Percentiles rank a stretch among this genome's conserved stretches.
Conservation (phyloP, 352 stramenopile species). For the Globisporangium cystogenes region DNA sequence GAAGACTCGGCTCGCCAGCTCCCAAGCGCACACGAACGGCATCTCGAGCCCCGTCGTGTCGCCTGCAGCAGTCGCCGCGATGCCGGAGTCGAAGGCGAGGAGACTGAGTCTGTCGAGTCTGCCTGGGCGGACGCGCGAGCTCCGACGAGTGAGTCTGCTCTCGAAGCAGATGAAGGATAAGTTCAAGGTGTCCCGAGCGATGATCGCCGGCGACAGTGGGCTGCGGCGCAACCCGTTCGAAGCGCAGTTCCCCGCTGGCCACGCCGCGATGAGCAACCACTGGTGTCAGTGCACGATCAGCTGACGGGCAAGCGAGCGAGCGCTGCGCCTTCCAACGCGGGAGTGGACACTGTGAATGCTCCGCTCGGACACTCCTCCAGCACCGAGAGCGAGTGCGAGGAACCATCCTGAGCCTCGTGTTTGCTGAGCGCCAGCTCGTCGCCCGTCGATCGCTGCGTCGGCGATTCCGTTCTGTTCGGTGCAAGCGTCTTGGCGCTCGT, state of each 20-base stretch:
- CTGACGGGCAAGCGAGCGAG: conserved; percentile 12
- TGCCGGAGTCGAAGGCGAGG: conserved; percentile 6
- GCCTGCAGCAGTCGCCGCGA: conserved; percentile 8
- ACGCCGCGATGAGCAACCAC: conserved; percentile 7
- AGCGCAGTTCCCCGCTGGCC: conserved; percentile 8
- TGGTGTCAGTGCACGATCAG: conserved; percentile 61
- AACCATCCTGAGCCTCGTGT: too few species aligned
- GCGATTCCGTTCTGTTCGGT: too few species aligned
- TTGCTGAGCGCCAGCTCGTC: too few species aligned
- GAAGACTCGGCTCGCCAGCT: not conserved
- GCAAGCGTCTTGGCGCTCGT: too few species aligned
- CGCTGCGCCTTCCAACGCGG: too few species aligned
- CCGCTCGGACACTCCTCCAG: too few species aligned
- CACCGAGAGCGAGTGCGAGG: too few species aligned
- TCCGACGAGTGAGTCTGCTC: conserved; percentile 31
- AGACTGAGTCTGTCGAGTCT: not conserved
- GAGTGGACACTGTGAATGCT: too few species aligned
- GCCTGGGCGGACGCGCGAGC: not conserved
- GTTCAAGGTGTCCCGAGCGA: conserved; percentile 29
- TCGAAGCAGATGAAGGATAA: conserved; percentile 44
- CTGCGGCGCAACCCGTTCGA: conserved; percentile 35
- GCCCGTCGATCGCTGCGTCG: too few species aligned
- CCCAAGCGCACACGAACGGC: not conserved
- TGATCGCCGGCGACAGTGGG: conserved; percentile 11
- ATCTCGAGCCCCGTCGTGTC: not conserved